phyloP scores from a whole-genome alignment of 2,329 filamentous ascomycete species.

The Neopestalotiopsis rosae region DNA sequence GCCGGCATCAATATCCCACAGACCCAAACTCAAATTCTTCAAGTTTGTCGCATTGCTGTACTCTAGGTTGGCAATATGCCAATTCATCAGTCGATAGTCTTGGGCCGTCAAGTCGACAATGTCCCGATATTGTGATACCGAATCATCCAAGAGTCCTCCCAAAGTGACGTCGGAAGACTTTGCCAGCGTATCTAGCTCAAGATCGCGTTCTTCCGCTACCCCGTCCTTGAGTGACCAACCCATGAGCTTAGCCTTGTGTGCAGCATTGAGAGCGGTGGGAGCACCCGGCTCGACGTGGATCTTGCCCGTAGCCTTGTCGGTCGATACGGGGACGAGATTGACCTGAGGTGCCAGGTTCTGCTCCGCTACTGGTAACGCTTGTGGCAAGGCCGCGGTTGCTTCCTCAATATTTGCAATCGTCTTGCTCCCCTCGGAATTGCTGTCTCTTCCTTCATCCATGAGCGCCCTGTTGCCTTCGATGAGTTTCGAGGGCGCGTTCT shows the following conservation, averaged over 20 bases:
- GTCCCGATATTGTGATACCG: constrained; percentile 84
- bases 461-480: constrained; percentile 83
- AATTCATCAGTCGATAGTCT: constrained; percentile 91
- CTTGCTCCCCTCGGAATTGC: constrained; percentile 69
- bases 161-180: constrained; percentile 73
- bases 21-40: constrained; percentile 82
- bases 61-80: constrained; percentile 97
- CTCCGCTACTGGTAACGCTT: constrained; percentile 58
- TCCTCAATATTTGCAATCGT: constrained; percentile 79
- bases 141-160: constrained; percentile 89
- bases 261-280: constrained; percentile 73
- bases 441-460: constrained; percentile 84
- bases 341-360: constrained; percentile 58
- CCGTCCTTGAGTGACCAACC: constrained; percentile 79
- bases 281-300: constrained; percentile 74
- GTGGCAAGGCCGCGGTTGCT: constrained; percentile 64
- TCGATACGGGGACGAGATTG: constrained; percentile 66
- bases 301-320: constrained; percentile 73
- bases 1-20: constrained; percentile 97
- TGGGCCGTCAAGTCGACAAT: constrained; percentile 83
- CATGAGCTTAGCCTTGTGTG: constrained; percentile 77
- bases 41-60: constrained; percentile 95
- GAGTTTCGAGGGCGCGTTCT: constrained; percentile 69
- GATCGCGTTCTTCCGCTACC: constrained; percentile 65
- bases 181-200: constrained; percentile 74